phyloP scores from a whole-genome alignment of 2,329 filamentous ascomycete species.

The Pyrenophora seminiperda region DNA sequence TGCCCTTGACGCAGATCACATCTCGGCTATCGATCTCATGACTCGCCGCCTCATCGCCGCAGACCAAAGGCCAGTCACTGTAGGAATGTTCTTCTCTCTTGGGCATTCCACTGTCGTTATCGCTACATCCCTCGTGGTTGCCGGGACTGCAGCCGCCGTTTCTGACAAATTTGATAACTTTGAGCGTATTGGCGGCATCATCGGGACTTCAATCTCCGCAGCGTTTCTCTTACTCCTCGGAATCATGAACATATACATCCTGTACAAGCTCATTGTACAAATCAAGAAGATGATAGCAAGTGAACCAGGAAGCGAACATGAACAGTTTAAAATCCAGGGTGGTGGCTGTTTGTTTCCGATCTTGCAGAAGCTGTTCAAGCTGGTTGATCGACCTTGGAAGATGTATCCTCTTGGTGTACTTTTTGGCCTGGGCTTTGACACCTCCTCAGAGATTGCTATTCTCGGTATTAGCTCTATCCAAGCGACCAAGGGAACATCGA shows the following conservation, averaged over 20 bases:
- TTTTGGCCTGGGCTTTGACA: slow-evolving; percentile 91
- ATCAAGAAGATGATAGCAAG: slow-evolving; percentile 65
- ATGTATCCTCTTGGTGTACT: slow-evolving; percentile 91
- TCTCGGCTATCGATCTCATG: slow-evolving; percentile 91
- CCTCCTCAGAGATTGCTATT: slow-evolving; percentile 89
- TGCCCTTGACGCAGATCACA: slow-evolving; percentile 97
- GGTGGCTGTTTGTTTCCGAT: slow-evolving; percentile 74
- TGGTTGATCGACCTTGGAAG: slow-evolving; percentile 82
- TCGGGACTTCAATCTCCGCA: slow-evolving; percentile 86
- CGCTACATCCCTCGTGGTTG: slow-evolving; percentile 87
- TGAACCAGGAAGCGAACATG: slow-evolving; percentile 53
- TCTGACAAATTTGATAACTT: slow-evolving; percentile 81
- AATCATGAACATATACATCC: slow-evolving; percentile 81
- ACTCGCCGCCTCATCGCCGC: slow-evolving; percentile 85
- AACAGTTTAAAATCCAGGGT: slow-evolving; percentile 72
- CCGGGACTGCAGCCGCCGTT: slow-evolving; percentile 84
- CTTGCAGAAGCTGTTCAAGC: slow-evolving; percentile 75
- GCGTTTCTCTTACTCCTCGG: slow-evolving; percentile 82
- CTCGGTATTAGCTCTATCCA: slow-evolving; percentile 89
- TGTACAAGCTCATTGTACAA: slow-evolving; percentile 75
- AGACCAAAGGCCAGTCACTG: slow-evolving; percentile 84
- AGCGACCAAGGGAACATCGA: slow-evolving; percentile 80
- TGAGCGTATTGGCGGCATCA: slow-evolving; percentile 78
- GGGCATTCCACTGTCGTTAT: slow-evolving; percentile 94
- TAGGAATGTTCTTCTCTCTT: slow-evolving; percentile 92